Evolutionary conservation across 441 rosid genomes (phyloP).

Genomic region (Brassica hybrid): DNA sequence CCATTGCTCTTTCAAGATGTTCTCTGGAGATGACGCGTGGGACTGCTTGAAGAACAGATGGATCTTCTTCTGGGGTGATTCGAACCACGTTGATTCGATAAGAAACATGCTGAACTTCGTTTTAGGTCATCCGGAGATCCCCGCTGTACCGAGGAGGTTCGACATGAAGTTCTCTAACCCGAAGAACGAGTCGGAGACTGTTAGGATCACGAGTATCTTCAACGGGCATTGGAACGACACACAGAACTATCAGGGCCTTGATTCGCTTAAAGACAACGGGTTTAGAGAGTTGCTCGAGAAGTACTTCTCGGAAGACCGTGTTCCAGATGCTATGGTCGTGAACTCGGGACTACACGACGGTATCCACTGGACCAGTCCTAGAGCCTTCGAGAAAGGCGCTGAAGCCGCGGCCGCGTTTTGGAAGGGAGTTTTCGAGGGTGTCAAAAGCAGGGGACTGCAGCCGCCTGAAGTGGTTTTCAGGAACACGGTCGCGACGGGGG

Average conservation of each 20-base stretch:
- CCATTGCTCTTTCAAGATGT: constrained; percentile 81
- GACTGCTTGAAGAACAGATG: constrained; percentile 74
- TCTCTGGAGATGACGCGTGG: constrained; percentile 70
- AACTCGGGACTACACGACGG: constrained; percentile 97
- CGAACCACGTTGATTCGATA: constrained; percentile 93
- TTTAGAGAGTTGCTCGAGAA: constrained; percentile 70
- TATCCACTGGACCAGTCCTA: constrained; percentile 59
- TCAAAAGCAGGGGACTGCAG: constrained; percentile 61
- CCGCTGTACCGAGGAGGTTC: constrained; percentile 81
- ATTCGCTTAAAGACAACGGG: constrained; percentile 71
- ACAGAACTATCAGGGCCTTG: constrained; percentile 78
- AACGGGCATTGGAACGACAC: constrained; percentile 95
- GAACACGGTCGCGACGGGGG: constrained; percentile 86
- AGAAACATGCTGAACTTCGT: constrained; percentile 87
- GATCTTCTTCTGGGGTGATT: constrained; percentile 99
- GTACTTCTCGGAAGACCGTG: constrained; percentile 67
- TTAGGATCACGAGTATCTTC: constrained; percentile 92
- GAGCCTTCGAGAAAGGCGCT: constrained; percentile 67
- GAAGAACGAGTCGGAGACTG: constrained; percentile 60
- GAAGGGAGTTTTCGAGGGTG: constrained; percentile 65
- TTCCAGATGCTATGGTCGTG: constrained; percentile 80
- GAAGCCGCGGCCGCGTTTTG: constrained; percentile 75
- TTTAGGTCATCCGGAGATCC: constrained; percentile 66
- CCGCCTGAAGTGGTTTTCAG: constrained; percentile 73
- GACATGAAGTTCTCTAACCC: constrained; percentile 83